Base-by-base conservation (phyloP, 306 rosid genomes). In the Begonia masoniana region DNA sequence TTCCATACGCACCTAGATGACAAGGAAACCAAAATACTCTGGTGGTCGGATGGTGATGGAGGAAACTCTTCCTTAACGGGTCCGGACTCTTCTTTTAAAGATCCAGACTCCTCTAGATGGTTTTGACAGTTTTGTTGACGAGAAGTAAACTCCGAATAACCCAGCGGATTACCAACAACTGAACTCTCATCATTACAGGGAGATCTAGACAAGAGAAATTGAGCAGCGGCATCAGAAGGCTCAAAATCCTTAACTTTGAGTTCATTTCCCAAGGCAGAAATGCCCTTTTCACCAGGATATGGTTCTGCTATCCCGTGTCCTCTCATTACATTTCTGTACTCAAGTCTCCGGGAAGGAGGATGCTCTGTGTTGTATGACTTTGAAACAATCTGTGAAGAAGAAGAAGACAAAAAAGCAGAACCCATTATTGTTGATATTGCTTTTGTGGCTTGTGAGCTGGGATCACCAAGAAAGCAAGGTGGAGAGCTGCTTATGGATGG, bases 1-100 rank as follows among this genome's bases (percentile, higher is more conserved):
- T 92, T 92, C 99, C 99, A 86, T 26, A 92, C 80, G 6, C 99
- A 86, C 55, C 99, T 84, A 48, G 96, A 86, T 43, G 99, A 92
- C 62, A 81, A 72, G 15, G 99, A 92, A 51, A 92, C 99, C 80
- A 92, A 81, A 71, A 92, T 92, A 71, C 94, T 92, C 70, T 86
- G 99, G 71, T 83, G 92, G 70, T 92, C 96, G 45, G 87, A 74
- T 52, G 94, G 96, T 43, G 94, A 79, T 39, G 83, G 83, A 60
- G 94, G 88, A 74, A 86, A 86, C 51, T 75, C 96, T 78, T 91
- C 96, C 70, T 76, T 76, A 15, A 59, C 21, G 15, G 54, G 64
- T 62, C 61, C 55, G 12, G 56, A 54, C 48, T 71, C 85, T 71
- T 68, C 79, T 59, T 72, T 75, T 61, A 59, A 41, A 60, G 68